A percentile compares a stretch with the other conserved stretches of the same genome.
phyloP scores from a whole-genome alignment of 2,329 filamentous ascomycete species.

The Blumeria graminis region DNA sequence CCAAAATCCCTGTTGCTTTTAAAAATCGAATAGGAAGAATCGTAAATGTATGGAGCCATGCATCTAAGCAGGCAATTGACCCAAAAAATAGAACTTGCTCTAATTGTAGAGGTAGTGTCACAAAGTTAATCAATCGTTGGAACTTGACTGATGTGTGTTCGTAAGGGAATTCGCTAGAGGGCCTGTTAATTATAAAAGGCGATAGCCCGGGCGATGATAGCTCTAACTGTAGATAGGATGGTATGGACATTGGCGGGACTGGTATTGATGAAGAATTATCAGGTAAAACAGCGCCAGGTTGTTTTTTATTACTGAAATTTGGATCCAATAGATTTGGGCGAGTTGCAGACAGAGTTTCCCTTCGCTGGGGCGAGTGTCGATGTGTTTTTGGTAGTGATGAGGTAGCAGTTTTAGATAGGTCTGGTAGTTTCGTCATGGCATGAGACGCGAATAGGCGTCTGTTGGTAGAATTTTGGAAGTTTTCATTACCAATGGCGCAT shows the following conservation, averaged over 20 bases:
- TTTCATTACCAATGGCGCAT: constrained; percentile 6
- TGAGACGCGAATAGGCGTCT: constrained; percentile 6
- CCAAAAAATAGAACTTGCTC: constrained; percentile 77
- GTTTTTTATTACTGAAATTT: constrained; percentile 5
- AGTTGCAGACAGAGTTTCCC: constrained; percentile 2
- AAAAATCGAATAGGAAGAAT: constrained; percentile 77
- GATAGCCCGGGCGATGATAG: constrained; percentile 36
- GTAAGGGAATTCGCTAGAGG: constrained; percentile 42
- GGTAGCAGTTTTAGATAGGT: neutral
- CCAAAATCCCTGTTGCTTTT: constrained; percentile 52
- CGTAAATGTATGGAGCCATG: constrained; percentile 91
- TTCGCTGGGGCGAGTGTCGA: neutral
- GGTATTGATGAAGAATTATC: constrained; percentile 18
- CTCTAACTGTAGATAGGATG: constrained; percentile 39
- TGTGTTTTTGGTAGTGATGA: neutral
- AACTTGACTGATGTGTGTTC: constrained; percentile 85
- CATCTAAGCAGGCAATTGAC: constrained; percentile 72
- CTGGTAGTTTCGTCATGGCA: neutral
- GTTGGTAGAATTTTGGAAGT: constrained; percentile 3
- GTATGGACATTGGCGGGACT: constrained; percentile 40
- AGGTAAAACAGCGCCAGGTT: constrained; percentile 4
- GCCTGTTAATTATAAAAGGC: constrained; percentile 39
- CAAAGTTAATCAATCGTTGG: constrained; percentile 70
- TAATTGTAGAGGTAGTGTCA: constrained; percentile 57
- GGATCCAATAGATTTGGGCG: constrained; percentile 12